Evolutionary conservation across 139 green algal species (phyloP), one percentile per base, ranked within the genome.

Genomic region (Dunaliella sp.): DNA sequence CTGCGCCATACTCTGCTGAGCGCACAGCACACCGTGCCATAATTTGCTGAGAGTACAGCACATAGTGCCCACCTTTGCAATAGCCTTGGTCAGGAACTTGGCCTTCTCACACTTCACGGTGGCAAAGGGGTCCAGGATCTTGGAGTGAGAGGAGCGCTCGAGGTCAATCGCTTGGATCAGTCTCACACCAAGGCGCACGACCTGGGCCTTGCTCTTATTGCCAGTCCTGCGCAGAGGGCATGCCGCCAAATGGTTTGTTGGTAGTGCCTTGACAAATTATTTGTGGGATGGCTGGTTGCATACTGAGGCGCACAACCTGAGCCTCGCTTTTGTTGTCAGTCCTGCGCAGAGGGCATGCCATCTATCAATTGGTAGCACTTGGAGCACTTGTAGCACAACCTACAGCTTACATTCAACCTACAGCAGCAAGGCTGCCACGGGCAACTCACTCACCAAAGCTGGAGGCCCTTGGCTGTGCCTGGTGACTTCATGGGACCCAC

Each of bases 171-270:
- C 88, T 57, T 85, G 33, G 80, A 91, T 85, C 36, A 91, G 86
- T 57, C 88, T 86, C 75, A 91, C 86, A 34, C 86, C 88, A 73
- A 91, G 83, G 26, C 85, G 85, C 25, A 80, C 85, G 24, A 80
- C 59, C 38, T 84, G 82, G 34, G 84, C 88, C 1, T 84, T 73
- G 21, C 77, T 80, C 88, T 88, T 88, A 77, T 91, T 91, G 58
- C 87, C 87, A 1, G 83, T 79, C 87, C 87, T 90, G 78, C 21
- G 57, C 33, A 34, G 1, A 38, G 48, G 16, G 48, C 7, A 65
- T 65, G 48, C 16, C 16, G 48, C 48, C 48, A 65, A 65, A 65
- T n/a, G n/a, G n/a, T n/a, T n/a, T n/a, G n/a, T n/a, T n/a, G n/a
- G n/a, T n/a, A n/a, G n/a, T n/a, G n/a, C n/a, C n/a, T n/a, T n/a